These are phyloP conservation scores for Calvatia gigantea DNA, from an alignment of 768 basidiomycete genomes.

Conservation along the genomic window DNA sequence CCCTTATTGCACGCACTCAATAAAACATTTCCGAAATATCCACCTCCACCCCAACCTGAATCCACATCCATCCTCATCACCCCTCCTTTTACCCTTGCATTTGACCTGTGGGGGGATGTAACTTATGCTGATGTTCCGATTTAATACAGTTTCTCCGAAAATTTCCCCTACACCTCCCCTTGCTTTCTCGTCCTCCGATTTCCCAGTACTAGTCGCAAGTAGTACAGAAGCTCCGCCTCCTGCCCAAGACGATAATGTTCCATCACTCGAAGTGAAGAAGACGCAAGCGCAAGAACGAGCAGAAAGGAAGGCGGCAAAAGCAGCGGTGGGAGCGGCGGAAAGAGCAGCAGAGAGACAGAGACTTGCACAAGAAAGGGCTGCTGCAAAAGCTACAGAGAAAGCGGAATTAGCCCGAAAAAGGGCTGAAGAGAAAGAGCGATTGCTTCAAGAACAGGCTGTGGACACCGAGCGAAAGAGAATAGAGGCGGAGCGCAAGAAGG, in stretches of 20 bases:
- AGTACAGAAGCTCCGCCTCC: conserved; percentile 26
- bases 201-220: conserved; percentile 60
- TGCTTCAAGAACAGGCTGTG: conserved; percentile 48
- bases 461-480: conserved; percentile 49
- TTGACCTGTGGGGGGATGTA: conserved; percentile 40
- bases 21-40: conserved; percentile 26
- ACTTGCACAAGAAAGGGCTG: conserved; percentile 52
- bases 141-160: conserved; percentile 36
- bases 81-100: conserved; percentile 44
- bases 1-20: conserved; percentile 29
- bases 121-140: conserved; percentile 30
- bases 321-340: conserved; percentile 29
- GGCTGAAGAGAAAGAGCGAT: conserved; percentile 48
- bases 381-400: conserved; percentile 64
- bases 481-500: conserved; percentile 34
- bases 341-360: conserved; percentile 26
- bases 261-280: not conserved
- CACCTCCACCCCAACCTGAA: conserved; percentile 23
- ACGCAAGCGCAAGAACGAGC: conserved; percentile 9
- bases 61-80: conserved; percentile 17
- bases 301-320: conserved; percentile 14
- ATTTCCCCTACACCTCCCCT: conserved; percentile 49
- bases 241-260: conserved; percentile 13
- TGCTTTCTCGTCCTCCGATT: conserved; percentile 66
- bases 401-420: conserved; percentile 57